phyloP scores from a whole-genome alignment of 164 flowering plant species.

The Magnolia officinalis region DNA sequence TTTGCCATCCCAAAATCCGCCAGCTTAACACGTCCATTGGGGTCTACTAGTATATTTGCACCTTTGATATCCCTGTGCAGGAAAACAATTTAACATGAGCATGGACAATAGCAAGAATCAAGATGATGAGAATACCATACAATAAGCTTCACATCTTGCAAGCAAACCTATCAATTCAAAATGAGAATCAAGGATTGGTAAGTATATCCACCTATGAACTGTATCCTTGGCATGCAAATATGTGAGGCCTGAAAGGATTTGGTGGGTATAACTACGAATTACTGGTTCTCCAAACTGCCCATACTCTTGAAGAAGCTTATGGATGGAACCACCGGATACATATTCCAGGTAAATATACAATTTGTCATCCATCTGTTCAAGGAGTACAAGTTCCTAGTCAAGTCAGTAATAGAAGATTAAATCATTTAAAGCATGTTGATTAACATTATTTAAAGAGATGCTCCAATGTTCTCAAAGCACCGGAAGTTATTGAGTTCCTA shows the following conservation, averaged over 20 bases:
- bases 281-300: slow-evolving; percentile 83
- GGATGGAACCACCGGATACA: slow-evolving; percentile 93
- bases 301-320: slow-evolving; percentile 92
- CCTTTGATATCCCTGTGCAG: slow-evolving; percentile 87
- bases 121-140: not conserved
- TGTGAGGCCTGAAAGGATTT: slow-evolving; percentile 82
- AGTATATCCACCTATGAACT: slow-evolving; percentile 62
- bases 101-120: not conserved
- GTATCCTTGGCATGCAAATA: slow-evolving; percentile 78
- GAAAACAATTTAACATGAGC: not conserved
- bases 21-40: slow-evolving; percentile 81
- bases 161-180: not conserved
- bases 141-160: not conserved
- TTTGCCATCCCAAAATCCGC: slow-evolving; percentile 92
- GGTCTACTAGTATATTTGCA: slow-evolving; percentile 93
- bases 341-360: slow-evolving; percentile 89
- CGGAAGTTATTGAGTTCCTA: too few relatives aligned
- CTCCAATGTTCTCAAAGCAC: too few relatives aligned
- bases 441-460: too few relatives aligned
- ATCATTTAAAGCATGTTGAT: too few relatives aligned
- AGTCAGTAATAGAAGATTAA: too few relatives aligned
- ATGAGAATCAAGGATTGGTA: not conserved
- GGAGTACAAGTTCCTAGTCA: not conserved
- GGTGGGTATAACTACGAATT: slow-evolving; percentile 85
- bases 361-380: slow-evolving; percentile 71